Evolutionary conservation across 2,329 filamentous ascomycete species (phyloP).

Genomic region (Trichoderma cornu-damae): DNA sequence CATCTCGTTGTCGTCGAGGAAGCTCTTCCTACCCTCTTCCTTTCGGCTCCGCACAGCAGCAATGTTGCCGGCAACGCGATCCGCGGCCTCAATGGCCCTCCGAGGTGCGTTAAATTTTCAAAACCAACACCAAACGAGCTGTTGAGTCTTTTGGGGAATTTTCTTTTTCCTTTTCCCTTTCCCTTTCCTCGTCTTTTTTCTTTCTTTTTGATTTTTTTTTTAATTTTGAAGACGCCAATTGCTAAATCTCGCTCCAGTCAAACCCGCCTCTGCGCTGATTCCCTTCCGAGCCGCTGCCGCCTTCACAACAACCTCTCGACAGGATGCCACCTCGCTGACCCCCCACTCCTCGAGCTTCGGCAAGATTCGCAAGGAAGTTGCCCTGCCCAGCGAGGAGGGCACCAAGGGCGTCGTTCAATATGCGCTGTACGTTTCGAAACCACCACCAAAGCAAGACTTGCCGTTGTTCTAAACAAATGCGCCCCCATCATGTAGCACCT

Average conservation of each 20-base stretch:
- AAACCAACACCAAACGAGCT: background rate
- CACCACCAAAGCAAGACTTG: too few relatives aligned
- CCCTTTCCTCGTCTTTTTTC: too few relatives aligned
- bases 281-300: slow-evolving; percentile 60
- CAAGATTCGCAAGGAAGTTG: slow-evolving; percentile 63
- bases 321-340: slow-evolving; percentile 55
- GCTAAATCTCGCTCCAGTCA: slow-evolving; percentile 45
- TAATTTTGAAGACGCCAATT: background rate
- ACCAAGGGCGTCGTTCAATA: slow-evolving; percentile 81
- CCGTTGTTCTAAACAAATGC: background rate
- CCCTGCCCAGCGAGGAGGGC: slow-evolving; percentile 69
- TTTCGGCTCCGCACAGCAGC: slow-evolving; percentile 21
- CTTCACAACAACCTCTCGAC: slow-evolving; percentile 60
- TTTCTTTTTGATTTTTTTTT: too few relatives aligned
- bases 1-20: background rate
- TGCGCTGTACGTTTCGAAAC: slow-evolving; percentile 72
- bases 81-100: slow-evolving; percentile 48
- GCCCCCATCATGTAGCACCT: slow-evolving; percentile 51
- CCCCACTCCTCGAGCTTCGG: slow-evolving; percentile 51
- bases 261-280: slow-evolving; percentile 58
- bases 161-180: too few relatives aligned
- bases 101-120: slow-evolving; percentile 40
- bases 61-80: slow-evolving; percentile 48
- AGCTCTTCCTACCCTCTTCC: background rate
- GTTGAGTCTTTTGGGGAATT: background rate